These are phyloP conservation scores for Penicillium diatomitis DNA, from an alignment of 495 filamentous ascomycete species.

Conservation along the genomic window DNA sequence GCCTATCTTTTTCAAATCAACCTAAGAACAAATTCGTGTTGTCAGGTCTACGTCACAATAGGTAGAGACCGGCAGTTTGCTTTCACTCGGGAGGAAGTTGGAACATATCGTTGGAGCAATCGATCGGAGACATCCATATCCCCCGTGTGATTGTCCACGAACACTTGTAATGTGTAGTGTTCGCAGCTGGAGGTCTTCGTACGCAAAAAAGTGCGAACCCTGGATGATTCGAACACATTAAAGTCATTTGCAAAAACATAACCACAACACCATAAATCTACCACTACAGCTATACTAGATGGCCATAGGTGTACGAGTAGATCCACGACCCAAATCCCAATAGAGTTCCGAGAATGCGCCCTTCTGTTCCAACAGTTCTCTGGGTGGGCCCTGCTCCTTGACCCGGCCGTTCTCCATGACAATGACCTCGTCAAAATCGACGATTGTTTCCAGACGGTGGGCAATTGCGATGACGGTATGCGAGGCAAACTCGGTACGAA, in stretches of 20 bases:
- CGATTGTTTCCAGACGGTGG: constrained; percentile 17
- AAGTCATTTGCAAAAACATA: background rate
- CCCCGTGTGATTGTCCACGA: no score
- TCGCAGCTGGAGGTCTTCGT: no score
- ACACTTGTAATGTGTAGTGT: no score
- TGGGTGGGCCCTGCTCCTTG: background rate
- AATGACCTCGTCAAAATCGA: background rate
- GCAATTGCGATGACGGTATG: constrained; percentile 37
- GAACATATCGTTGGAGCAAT: no score
- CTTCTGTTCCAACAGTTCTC: background rate
- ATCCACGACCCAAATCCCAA: background rate
- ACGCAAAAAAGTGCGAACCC: no score
- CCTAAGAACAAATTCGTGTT: no score
- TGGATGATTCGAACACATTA: no score
- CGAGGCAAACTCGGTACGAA: constrained; percentile 21
- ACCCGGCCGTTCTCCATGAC: background rate
- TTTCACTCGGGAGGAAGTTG: no score
- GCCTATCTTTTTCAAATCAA: no score
- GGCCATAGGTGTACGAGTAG: background rate
- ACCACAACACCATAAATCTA: background rate
- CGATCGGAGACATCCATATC: no score
- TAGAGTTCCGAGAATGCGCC: background rate
- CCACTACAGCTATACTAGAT: background rate
- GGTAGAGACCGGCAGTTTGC: no score
- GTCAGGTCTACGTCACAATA: no score